A percentile compares a stretch with the other conserved stretches of the same genome.
Evolutionary conservation across 345 rosid species (phyloP).

Genomic region (Populus euphratica): DNA sequence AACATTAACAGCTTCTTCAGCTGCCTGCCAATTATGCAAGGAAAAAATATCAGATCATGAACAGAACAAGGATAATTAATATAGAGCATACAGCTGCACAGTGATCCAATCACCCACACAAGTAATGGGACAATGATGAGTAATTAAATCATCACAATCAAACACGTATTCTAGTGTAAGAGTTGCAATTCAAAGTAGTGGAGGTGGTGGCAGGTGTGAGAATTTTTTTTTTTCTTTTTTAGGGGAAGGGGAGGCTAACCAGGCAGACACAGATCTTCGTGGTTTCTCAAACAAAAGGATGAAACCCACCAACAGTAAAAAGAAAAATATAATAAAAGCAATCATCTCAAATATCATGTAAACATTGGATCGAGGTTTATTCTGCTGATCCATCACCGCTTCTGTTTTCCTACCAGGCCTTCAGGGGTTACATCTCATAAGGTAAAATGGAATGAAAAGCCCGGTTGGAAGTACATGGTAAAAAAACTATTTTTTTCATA

Average conservation of each 20-base stretch:
- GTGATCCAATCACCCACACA: not conserved
- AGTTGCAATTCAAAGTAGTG: not conserved
- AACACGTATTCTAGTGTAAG: not conserved
- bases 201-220: not conserved
- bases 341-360: not conserved
- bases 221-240: no score
- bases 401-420: not conserved
- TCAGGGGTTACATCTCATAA: not conserved
- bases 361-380: not conserved
- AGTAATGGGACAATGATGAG: not conserved
- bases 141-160: not conserved
- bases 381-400: not conserved
- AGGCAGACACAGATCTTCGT: not conserved
- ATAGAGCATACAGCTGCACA: not conserved
- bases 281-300: not conserved
- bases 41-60: conserved; percentile 8
- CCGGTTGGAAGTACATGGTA: not conserved
- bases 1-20: conserved; percentile 98
- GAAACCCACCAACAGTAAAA: not conserved
- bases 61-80: not conserved
- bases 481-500: not conserved
- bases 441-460: not conserved
- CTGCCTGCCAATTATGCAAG: conserved; percentile 55
- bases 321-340: not conserved
- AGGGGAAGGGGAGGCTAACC: not conserved